phyloP scores from a whole-genome alignment of 2,329 filamentous ascomycete species.

The Cordyceps militaris region DNA sequence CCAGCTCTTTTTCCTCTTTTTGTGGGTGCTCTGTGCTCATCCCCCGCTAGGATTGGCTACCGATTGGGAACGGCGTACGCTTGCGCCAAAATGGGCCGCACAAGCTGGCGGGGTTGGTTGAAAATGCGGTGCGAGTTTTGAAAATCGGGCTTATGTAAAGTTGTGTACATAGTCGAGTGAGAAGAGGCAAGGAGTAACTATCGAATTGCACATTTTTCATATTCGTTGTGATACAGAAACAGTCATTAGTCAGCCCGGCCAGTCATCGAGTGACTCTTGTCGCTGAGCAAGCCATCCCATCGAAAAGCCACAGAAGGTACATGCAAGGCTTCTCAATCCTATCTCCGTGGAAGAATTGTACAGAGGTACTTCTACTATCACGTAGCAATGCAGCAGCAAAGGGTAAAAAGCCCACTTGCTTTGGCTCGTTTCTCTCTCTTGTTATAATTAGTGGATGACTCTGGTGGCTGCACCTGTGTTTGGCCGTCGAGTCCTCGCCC shows the following conservation, averaged over 20 bases:
- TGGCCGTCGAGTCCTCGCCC: background rate
- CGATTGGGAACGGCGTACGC: slow-evolving; percentile 7
- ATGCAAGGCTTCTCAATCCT: background rate
- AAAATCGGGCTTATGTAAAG: slow-evolving; percentile 3
- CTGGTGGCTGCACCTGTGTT: background rate
- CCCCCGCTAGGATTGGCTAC: slow-evolving; percentile 2
- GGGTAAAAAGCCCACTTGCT: background rate
- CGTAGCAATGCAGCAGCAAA: background rate
- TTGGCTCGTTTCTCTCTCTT: background rate
- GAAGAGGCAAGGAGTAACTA: background rate
- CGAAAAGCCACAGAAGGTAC: slow-evolving; percentile 3
- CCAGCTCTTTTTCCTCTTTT: slow-evolving; percentile 11
- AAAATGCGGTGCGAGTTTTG: slow-evolving; percentile 2
- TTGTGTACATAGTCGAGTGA: background rate
- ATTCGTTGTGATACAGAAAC: background rate
- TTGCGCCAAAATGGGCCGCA: slow-evolving; percentile 7
- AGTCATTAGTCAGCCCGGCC: slow-evolving; percentile 8
- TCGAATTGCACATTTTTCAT: background rate
- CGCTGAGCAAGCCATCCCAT: slow-evolving; percentile 2
- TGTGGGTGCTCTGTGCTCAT: background rate
- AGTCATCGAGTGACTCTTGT: slow-evolving; percentile 7
- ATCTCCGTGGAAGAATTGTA: slow-evolving; percentile 5
- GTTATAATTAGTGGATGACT: slow-evolving; percentile 2
- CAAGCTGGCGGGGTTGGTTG: slow-evolving; percentile 9
- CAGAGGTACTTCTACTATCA: background rate